A percentile compares a stretch with the other conserved stretches of the same genome.
Conservation (phyloP, 2,329 filamentous ascomycete genomes). For the Penicillium sp. region DNA sequence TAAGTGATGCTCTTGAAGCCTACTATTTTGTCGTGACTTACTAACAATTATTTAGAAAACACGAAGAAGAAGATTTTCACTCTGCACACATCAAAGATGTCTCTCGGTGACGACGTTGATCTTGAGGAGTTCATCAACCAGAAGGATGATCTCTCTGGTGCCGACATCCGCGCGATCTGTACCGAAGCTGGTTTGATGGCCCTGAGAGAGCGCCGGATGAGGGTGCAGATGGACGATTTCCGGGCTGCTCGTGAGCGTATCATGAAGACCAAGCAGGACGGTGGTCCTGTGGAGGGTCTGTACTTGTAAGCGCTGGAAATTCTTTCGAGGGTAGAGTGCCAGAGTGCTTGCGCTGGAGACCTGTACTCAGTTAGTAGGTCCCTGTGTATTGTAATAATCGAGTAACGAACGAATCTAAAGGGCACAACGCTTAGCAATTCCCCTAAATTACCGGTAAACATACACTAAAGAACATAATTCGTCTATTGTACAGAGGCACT, state of each 20-base stretch:
- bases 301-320: conserved; percentile 71
- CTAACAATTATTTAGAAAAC: conserved; percentile 58
- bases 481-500: background rate
- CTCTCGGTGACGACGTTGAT: conserved; percentile 91
- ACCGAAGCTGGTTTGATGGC: conserved; percentile 95
- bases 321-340: conserved; percentile 7
- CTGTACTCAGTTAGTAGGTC: conserved; percentile 12
- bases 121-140: conserved; percentile 97
- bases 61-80: conserved; percentile 98
- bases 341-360: conserved; percentile 4
- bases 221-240: conserved; percentile 99
- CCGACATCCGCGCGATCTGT: conserved; percentile 98
- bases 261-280: conserved; percentile 97
- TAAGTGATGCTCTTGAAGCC: conserved; percentile 40
- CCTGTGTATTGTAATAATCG: conserved; percentile 30
- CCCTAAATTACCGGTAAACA: background rate
- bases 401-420: conserved; percentile 16
- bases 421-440: background rate
- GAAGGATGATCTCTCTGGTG: conserved; percentile 95
- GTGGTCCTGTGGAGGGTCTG: conserved; percentile 87
- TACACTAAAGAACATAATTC: background rate
- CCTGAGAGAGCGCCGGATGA: conserved; percentile 90
- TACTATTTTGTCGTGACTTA: background rate
- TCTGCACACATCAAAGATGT: conserved; percentile 98
- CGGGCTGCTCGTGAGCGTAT: conserved; percentile 87